Evolutionary conservation across 1,139 yeast genomes (phyloP), one percentile per base, ranked within the genome.

Genomic region (Candida mesenterica): DNA sequence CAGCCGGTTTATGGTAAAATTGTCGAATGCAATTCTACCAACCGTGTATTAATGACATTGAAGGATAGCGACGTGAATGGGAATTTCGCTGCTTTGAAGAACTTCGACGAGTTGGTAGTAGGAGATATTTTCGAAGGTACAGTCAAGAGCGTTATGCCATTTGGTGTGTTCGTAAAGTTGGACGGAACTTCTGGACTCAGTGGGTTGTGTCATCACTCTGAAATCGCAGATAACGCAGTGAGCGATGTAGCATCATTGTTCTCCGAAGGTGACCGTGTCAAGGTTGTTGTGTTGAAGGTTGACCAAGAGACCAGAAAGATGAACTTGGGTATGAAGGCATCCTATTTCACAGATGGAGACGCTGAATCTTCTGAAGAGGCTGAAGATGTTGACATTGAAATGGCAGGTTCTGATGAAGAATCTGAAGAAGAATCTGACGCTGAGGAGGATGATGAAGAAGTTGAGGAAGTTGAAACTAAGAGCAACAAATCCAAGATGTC

Each of bases 301-400:
- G 82, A 86, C 52, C 41, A 52, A 4, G 78, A 68, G 14, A 88
- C 84, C 71, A 81, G 79, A 44, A 89, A 85, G 55, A 57, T 90
- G 30, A 82, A 95, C 1, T 74, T 90, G 41, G 96, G 97, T 45
- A 82, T 90, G 89, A 92, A 89, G 65, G 97, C 97, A 2, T 86
- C 96, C 3, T 88, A 83, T 61, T 90, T 92, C 59, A 70, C 69
- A 15, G 68, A 60, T 15, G 72, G 37, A 3, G 67, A 55, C 12
- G 58, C 51, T 8, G 68, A 53, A 13, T 59, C 47, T 10, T 56
- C 52, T 4, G 58, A 53, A 5, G 60, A 49, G 9, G 59, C 45
- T 24, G 58, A 45, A 5, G 62, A 53, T 3, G 62, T 52, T 5
- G 57, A 50, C 15, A 51, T 44, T 8, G 38, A 25, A 3, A 47